phyloP scores from a whole-genome alignment of 2,329 filamentous ascomycete genomes.

The Botrytis cinerea region DNA sequence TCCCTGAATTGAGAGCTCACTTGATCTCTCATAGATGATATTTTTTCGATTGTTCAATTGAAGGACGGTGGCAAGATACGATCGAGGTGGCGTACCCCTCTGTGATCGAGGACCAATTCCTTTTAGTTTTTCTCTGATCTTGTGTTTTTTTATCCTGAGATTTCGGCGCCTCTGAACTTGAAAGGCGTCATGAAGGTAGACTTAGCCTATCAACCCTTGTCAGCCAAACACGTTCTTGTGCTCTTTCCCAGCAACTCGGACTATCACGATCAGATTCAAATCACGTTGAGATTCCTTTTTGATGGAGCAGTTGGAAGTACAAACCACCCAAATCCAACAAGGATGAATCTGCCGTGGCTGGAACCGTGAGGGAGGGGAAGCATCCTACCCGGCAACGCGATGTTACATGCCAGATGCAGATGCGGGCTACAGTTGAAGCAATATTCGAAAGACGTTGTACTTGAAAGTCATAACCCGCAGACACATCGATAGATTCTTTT shows the following conservation, averaged over 20 bases:
- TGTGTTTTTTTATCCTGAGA: neutral
- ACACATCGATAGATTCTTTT: neutral
- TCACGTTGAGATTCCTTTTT: neutral
- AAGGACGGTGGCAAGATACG: too few relatives aligned
- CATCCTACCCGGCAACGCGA: conserved; percentile 6
- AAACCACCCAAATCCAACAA: neutral
- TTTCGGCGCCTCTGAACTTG: neutral
- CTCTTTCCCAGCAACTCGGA: conserved; percentile 3
- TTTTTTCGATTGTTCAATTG: neutral
- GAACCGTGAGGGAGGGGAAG: neutral
- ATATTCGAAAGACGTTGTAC: neutral
- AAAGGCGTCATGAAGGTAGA: too few relatives aligned
- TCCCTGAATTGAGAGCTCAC: neutral
- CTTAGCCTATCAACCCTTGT: too few relatives aligned
- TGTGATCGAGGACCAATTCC: neutral
- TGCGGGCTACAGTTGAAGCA: neutral
- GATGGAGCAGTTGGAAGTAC: neutral
- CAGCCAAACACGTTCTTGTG: conserved; percentile 10
- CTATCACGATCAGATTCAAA: conserved; percentile 6
- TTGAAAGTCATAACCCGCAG: neutral
- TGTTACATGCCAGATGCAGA: conserved; percentile 7
- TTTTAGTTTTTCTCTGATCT: too few relatives aligned
- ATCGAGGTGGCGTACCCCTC: neutral
- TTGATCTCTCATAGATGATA: neutral
- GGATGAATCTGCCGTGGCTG: neutral